Evolutionary conservation across 1,139 yeast species (phyloP).

Genomic region (Kurtzmaniella quercitrusa): DNA sequence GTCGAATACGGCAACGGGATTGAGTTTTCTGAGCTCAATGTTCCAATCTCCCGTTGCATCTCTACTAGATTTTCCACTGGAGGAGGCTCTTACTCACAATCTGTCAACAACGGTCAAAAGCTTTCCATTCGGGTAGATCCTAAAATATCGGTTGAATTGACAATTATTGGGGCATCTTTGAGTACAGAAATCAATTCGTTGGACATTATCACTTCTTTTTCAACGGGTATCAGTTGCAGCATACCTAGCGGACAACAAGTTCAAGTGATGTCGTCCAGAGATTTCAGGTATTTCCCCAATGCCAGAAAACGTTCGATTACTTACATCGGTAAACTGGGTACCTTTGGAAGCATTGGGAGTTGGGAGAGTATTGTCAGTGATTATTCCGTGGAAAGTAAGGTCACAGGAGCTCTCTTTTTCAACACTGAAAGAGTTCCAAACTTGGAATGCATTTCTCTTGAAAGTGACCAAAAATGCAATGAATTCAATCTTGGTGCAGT

Average conservation of each 20-base stretch:
- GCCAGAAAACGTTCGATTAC: slow-evolving; percentile 13
- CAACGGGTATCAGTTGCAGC: slow-evolving; percentile 16
- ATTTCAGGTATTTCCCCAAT: slow-evolving; percentile 12
- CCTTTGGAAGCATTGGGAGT: slow-evolving; percentile 5
- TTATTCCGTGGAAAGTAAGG: slow-evolving; percentile 3
- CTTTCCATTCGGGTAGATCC: slow-evolving; percentile 9
- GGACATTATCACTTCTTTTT: slow-evolving; percentile 9
- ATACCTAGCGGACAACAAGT: slow-evolving; percentile 14
- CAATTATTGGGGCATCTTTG: slow-evolving; percentile 11
- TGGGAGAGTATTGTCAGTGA: slow-evolving; percentile 10
- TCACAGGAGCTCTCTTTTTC: slow-evolving; percentile 15
- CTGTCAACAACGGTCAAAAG: slow-evolving; percentile 9
- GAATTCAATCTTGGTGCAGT: background rate
- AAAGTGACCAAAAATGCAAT: slow-evolving; percentile 12
- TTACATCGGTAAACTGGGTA: slow-evolving; percentile 6
- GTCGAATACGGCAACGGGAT: slow-evolving; percentile 15
- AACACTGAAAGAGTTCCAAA: slow-evolving; percentile 11
- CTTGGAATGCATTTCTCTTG: slow-evolving; percentile 16
- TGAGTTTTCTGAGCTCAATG: slow-evolving; percentile 4
- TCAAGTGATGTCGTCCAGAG: slow-evolving; percentile 16
- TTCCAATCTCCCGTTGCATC: slow-evolving; percentile 17
- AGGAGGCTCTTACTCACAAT: slow-evolving; percentile 16
- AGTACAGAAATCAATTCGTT: slow-evolving; percentile 11
- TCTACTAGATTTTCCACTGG: slow-evolving; percentile 16
- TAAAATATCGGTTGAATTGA: slow-evolving; percentile 7